Evolutionary conservation across 805 yeast species (phyloP).

Genomic region (Ogataea ganodermae): DNA sequence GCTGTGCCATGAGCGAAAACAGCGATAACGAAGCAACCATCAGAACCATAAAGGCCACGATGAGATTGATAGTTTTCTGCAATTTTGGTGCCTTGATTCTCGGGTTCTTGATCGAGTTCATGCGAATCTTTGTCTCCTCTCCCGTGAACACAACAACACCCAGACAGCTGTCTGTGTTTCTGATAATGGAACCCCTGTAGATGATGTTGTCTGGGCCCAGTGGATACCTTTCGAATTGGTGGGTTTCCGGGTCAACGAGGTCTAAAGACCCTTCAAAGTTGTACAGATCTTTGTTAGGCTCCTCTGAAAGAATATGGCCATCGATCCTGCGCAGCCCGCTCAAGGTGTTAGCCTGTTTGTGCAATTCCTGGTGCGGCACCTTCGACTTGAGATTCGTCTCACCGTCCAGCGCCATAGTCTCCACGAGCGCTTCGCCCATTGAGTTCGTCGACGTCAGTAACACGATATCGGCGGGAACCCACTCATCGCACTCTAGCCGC

Average conservation of each 20-base stretch:
- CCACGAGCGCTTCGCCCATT: constrained; percentile 69
- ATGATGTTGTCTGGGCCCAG: constrained; percentile 80
- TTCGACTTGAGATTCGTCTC: constrained; percentile 88
- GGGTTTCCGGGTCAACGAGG: constrained; percentile 29
- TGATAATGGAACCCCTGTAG: constrained; percentile 85
- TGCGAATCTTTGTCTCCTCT: constrained; percentile 91
- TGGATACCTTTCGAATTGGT: constrained; percentile 48
- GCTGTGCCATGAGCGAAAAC: constrained; percentile 80
- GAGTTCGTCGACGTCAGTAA: constrained; percentile 69
- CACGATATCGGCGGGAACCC: constrained; percentile 92
- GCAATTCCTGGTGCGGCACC: constrained; percentile 64
- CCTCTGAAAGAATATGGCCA: constrained; percentile 71
- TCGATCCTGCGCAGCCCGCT: constrained; percentile 50
- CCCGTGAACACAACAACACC: constrained; percentile 93
- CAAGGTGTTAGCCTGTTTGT: constrained; percentile 51
- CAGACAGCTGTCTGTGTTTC: constrained; percentile 74
- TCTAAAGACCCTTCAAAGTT: constrained; percentile 81
- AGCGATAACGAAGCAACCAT: constrained; percentile 75
- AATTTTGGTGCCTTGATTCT: constrained; percentile 91
- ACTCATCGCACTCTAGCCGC: constrained; percentile 72
- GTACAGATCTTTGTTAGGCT: constrained; percentile 89
- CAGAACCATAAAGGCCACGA: constrained; percentile 84
- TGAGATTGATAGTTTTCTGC: constrained; percentile 77
- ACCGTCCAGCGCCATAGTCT: constrained; percentile 97
- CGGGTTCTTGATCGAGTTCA: constrained; percentile 90